These are phyloP conservation scores for Serendipita sp. DNA, from an alignment of 768 basidiomycete species.

Conservation along the genomic window DNA sequence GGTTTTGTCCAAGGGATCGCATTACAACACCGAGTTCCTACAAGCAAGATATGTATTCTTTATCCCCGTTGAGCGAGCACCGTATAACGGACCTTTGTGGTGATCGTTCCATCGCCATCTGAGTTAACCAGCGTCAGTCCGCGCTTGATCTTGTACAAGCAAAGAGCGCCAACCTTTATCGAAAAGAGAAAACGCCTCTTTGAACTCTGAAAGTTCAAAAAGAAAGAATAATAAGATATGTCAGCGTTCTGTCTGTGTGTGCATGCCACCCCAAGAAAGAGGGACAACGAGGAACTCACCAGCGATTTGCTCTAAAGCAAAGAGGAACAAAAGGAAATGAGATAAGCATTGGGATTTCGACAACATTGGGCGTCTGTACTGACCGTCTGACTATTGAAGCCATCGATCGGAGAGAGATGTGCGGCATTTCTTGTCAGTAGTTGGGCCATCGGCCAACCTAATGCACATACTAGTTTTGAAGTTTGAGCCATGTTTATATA, in stretches of 20 bases:
- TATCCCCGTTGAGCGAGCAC: too few relatives aligned
- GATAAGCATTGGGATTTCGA: too few relatives aligned
- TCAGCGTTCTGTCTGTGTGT: background rate
- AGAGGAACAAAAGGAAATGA: too few relatives aligned
- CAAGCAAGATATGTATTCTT: background rate
- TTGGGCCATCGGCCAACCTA: too few relatives aligned
- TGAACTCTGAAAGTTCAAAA: constrained; percentile 22
- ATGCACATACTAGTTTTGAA: too few relatives aligned
- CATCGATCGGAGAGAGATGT: background rate
- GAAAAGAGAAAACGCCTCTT: constrained; percentile 33
- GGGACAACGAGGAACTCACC: background rate
- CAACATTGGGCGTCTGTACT: background rate
- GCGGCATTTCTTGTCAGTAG: too few relatives aligned
- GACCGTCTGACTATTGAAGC: background rate
- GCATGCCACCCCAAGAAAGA: background rate
- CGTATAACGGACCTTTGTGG: constrained; percentile 14
- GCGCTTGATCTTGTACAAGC: background rate
- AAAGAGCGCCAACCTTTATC: constrained; percentile 20
- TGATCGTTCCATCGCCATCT: constrained; percentile 36
- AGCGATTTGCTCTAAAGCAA: background rate
- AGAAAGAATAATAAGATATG: background rate
- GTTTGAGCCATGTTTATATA: too few relatives aligned
- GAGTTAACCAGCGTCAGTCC: background rate
- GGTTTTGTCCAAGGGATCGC: constrained; percentile 33
- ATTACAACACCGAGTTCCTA: constrained; percentile 34